A percentile compares a stretch with the other conserved stretches of the same genome.
Evolutionary conservation across 768 basidiomycete species (phyloP).

Genomic region (Tricholoma terreum): DNA sequence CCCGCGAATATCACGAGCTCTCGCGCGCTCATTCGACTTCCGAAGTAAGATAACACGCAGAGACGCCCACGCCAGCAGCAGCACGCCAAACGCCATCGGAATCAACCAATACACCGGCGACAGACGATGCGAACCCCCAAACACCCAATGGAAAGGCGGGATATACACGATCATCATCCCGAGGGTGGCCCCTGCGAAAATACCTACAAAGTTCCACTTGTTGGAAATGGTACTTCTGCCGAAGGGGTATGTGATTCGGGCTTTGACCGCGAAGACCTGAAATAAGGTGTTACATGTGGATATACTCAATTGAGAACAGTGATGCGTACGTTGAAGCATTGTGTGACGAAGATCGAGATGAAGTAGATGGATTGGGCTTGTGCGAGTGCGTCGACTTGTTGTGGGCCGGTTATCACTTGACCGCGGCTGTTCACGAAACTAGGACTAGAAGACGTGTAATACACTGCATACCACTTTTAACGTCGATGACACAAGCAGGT

Average conservation of each 20-base stretch:
- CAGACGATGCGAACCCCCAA: conserved; percentile 55
- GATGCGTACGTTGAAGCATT: conserved; percentile 59
- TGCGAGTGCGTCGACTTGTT: conserved; percentile 57
- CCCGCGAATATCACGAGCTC: conserved; percentile 63
- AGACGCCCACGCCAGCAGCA: conserved; percentile 57
- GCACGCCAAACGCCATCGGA: conserved; percentile 53
- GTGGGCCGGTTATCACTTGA: conserved; percentile 36
- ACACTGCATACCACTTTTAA: conserved; percentile 28
- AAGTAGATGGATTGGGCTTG: conserved; percentile 67
- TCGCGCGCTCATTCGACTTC: conserved; percentile 50
- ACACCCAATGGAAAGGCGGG: conserved; percentile 66
- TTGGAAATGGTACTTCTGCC: conserved; percentile 54
- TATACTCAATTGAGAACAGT: not conserved
- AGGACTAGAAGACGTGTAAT: conserved; percentile 45
- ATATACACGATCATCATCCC: conserved; percentile 70
- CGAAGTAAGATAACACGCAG: conserved; percentile 56
- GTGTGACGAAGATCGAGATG: conserved; percentile 63
- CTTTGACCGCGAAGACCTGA: conserved; percentile 66
- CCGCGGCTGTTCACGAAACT: conserved; percentile 57
- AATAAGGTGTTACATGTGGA: not conserved
- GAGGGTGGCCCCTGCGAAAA: conserved; percentile 56
- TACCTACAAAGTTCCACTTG: conserved; percentile 62
- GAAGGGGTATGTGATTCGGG: conserved; percentile 61
- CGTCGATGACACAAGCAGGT: not conserved
- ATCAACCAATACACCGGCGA: conserved; percentile 70